These are phyloP conservation scores for Dimargaris xerosporica DNA, from an alignment of 192 early-diverging fungal species.

Conservation along the genomic window DNA sequence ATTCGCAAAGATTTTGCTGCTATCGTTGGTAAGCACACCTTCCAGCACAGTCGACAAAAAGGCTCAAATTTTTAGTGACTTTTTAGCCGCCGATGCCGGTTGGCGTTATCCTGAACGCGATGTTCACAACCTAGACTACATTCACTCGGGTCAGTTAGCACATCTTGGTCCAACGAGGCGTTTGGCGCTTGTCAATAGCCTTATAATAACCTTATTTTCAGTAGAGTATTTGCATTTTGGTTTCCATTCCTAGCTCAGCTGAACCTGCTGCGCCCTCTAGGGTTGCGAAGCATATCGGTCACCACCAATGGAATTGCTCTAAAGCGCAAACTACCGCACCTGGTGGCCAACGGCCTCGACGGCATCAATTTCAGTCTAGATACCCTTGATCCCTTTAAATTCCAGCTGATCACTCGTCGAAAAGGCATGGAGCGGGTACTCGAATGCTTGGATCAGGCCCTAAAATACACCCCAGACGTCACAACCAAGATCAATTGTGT, in stretches of 20 bases:
- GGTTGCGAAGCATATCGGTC: conserved; percentile 71
- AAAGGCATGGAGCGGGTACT: conserved; percentile 65
- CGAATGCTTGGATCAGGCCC: conserved; percentile 54
- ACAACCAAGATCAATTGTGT: conserved; percentile 91
- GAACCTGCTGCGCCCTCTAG: conserved; percentile 49
- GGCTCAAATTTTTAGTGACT: too few species aligned
- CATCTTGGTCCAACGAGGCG: too few species aligned
- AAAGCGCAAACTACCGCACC: conserved; percentile 56
- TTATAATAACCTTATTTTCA: too few species aligned
- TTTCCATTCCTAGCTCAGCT: conserved; percentile 33
- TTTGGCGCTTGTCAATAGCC: too few species aligned
- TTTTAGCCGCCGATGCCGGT: too few species aligned
- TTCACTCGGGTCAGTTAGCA: too few species aligned
- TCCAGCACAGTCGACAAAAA: too few species aligned
- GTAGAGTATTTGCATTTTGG: too few species aligned
- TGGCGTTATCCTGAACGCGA: too few species aligned
- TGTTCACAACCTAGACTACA: too few species aligned
- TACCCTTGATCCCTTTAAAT: conserved; percentile 72
- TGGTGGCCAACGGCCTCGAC: conserved; percentile 65
- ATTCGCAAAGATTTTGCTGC: conserved; percentile 80
- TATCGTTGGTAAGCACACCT: conserved; percentile 42
- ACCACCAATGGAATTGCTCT: conserved; percentile 92
- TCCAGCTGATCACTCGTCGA: conserved; percentile 79
- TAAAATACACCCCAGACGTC: conserved; percentile 36
- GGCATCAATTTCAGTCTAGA: conserved; percentile 84